Percentiles rank a stretch among this genome's conserved stretches.
phyloP scores from a whole-genome alignment of 352 stramenopile genomes.

The Thraustochytrium striatum region DNA sequence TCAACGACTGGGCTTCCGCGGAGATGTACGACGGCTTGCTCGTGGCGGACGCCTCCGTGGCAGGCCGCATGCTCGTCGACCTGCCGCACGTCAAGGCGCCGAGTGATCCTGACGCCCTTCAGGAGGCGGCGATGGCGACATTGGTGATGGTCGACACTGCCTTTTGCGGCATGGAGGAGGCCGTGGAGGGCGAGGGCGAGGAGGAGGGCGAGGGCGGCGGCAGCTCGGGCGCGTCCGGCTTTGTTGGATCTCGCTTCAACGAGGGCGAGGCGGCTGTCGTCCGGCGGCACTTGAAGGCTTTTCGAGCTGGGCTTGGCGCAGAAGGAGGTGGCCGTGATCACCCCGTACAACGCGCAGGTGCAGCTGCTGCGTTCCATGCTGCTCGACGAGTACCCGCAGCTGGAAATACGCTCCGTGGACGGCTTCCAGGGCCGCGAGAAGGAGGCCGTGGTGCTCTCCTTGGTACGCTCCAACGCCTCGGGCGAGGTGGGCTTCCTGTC shows the following conservation, averaged over 20 bases:
- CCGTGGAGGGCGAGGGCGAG: constrained; percentile 49
- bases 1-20: constrained; percentile 87
- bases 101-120: not conserved
- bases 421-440: constrained; percentile 91
- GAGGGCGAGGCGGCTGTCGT: constrained; percentile 69
- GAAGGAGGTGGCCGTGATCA: constrained; percentile 92
- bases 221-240: constrained; percentile 32
- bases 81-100: constrained; percentile 62
- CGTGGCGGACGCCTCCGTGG: constrained; percentile 70
- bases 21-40: constrained; percentile 88
- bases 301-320: constrained; percentile 72
- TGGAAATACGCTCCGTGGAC: constrained; percentile 90
- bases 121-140: not conserved
- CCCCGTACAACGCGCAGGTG: constrained; percentile 95
- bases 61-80: constrained; percentile 68
- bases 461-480: constrained; percentile 85
- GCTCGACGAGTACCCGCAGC: constrained; percentile 61
- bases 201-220: constrained; percentile 48
- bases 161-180: constrained; percentile 52
- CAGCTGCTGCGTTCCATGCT: constrained; percentile 80
- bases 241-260: constrained; percentile 66
- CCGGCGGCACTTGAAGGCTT: constrained; percentile 74
- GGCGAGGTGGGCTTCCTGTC: constrained; percentile 89
- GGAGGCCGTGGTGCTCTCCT: constrained; percentile 94
- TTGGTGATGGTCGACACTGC: constrained; percentile 44